Evolutionary conservation across 768 basidiomycete species (phyloP), one percentile per base, ranked within the genome.

Genomic region (Phlegmacium glaucopus): DNA sequence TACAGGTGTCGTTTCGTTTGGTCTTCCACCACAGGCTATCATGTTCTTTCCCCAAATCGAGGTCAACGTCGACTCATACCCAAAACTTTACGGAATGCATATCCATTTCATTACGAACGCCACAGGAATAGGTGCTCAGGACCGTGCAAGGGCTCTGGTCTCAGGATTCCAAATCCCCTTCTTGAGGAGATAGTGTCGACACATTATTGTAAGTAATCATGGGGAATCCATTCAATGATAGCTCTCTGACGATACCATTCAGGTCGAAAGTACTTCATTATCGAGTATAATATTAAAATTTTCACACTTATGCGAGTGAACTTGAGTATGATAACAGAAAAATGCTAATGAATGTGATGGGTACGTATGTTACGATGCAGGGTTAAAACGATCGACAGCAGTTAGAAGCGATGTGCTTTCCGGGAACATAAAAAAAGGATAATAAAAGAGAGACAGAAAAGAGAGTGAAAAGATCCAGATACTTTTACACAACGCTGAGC

Each of bases 131-230:
- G 91, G 91, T 10, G 94, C 94, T 6, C 90, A 96, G 70, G 88
- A 94, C 62, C 76, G 80, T 48, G 94, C 92, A 7, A 80, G 94
- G 59, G 83, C 89, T 2, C 68, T 99, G 50, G 64, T 98, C 36
- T 94, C 91, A 13, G 95, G 89, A 0, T 92, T 94, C 74, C 87
- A 94, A 68, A 77, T 98, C 49, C 95, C 95, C 1, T 97, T 98
- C 69, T 48, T 72, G 32, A 64, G 72, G 49, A 68, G 70, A 55
- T 77, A 72, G 66, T 27, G 15, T 49, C 39, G 39, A 52, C 5
- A 5, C 22, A 22, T 22, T 22, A 22, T 22, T 22, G 5, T 22
- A n/a, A n/a, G n/a, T n/a, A n/a, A n/a, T n/a, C n/a, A n/a, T n/a
- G n/a, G 22, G 22, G 22, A 22, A 22, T 22, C 22, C 22, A 22